Conservation (phyloP, 441 rosid species). For the Metrosideros polymorpha region DNA sequence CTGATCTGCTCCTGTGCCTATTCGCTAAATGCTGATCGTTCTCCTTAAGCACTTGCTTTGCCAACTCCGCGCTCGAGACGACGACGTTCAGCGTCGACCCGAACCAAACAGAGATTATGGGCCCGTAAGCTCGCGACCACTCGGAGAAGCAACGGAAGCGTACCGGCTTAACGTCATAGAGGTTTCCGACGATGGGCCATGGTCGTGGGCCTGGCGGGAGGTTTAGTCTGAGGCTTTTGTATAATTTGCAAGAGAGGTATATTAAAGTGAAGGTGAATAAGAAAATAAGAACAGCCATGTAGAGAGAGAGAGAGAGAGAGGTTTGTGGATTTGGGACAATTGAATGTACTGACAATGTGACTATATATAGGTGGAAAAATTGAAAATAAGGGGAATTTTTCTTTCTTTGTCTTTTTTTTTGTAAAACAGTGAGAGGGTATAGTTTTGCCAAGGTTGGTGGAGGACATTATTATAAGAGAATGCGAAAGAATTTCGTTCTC, state of each 20-base stretch:
- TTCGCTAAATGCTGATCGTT: slow-evolving; percentile 79
- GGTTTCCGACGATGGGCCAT: slow-evolving; percentile 84
- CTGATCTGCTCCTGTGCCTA: slow-evolving; percentile 66
- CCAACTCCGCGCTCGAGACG: slow-evolving; percentile 66
- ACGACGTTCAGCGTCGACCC: slow-evolving; percentile 79
- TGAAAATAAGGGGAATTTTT: background rate
- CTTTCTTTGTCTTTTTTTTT: background rate
- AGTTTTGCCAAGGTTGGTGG: background rate
- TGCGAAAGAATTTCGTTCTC: background rate
- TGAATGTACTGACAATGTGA: background rate
- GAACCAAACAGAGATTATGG: slow-evolving; percentile 87
- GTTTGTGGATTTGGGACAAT: background rate
- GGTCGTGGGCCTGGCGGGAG: slow-evolving; percentile 89
- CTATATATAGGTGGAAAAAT: background rate
- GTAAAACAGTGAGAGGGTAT: background rate
- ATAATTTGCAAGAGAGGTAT: slow-evolving; percentile 23
- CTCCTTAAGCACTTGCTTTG: slow-evolving; percentile 76
- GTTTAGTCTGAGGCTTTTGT: slow-evolving; percentile 47
- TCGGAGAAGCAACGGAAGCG: slow-evolving; percentile 81
- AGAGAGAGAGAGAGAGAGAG: background rate
- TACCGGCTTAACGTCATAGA: slow-evolving; percentile 79
- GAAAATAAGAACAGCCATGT: background rate
- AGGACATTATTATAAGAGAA: background rate
- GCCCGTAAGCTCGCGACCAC: slow-evolving; percentile 78
- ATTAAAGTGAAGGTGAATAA: background rate